phyloP scores from a whole-genome alignment of 225 moss, liverwort and hornwort genomes.

The Bryum argenteum region DNA sequence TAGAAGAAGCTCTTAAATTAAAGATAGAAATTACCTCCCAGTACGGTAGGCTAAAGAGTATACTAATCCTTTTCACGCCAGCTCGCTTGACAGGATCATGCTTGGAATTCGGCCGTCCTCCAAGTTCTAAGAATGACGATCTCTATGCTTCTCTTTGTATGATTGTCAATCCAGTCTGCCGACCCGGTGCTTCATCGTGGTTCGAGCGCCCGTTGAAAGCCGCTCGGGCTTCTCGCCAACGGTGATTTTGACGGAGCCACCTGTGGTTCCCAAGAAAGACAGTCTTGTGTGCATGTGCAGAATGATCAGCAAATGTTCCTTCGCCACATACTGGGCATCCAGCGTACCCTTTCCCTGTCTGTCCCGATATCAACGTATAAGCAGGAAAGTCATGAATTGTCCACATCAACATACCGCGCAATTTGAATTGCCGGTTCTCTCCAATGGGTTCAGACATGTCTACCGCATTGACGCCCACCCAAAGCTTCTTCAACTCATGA shows the following conservation, averaged over 20 bases:
- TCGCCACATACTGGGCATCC: too few relatives aligned
- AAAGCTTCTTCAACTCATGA: too few relatives aligned
- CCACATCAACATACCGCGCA: background rate
- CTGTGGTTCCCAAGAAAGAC: background rate
- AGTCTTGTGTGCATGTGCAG: background rate
- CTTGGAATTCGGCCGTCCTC: background rate
- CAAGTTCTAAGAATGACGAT: background rate
- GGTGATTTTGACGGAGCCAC: background rate
- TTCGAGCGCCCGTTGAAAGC: background rate
- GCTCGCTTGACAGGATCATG: background rate
- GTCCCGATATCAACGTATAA: too few relatives aligned
- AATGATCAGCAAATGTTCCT: background rate
- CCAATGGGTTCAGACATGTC: background rate
- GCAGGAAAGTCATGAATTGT: background rate
- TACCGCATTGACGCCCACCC: too few relatives aligned
- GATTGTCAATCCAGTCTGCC: background rate
- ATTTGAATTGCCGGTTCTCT: background rate
- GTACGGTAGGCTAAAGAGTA: background rate
- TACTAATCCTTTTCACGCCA: background rate
- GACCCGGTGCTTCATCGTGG: background rate
- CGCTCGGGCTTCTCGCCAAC: background rate
- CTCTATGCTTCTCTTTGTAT: background rate
- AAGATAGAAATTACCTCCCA: background rate
- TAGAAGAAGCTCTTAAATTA: too few relatives aligned
- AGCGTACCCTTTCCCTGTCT: too few relatives aligned